Conservation (phyloP, 2,329 filamentous ascomycete genomes). For the Fusarium pseudoanthophilum region DNA sequence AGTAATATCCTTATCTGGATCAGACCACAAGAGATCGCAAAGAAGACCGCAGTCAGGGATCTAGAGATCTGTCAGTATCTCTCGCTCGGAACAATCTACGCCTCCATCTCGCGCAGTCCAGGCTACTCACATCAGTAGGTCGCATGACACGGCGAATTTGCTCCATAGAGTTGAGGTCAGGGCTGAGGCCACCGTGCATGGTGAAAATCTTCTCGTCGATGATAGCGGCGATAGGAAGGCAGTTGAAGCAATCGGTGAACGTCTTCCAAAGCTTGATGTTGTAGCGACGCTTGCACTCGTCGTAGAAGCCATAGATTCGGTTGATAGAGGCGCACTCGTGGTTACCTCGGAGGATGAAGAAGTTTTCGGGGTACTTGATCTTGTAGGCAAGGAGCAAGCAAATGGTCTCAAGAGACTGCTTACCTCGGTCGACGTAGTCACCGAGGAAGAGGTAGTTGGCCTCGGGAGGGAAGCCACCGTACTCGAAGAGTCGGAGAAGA, state of each 20-base stretch:
- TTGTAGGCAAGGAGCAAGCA: constrained; percentile 97
- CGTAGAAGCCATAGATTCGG: constrained; percentile 99
- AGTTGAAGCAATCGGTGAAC: constrained; percentile 99
- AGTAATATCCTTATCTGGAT: constrained; percentile 98
- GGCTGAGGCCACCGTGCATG: constrained; percentile 98
- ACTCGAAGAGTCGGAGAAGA: constrained; percentile 95
- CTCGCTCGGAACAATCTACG: constrained; percentile 4
- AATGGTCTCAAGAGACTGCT: constrained; percentile 99
- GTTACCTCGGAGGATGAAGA: constrained; percentile 98
- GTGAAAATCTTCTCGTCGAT: constrained; percentile 99
- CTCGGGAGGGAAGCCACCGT: constrained; percentile 96
- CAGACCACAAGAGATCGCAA: constrained; percentile 97
- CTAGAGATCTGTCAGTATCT: constrained; percentile 58
- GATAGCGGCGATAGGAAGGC: constrained; percentile 95
- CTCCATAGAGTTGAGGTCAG: constrained; percentile 99
- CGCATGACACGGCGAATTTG: constrained; percentile 99
- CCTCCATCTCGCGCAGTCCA: constrained; percentile 21
- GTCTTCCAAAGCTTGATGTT: constrained; percentile 99
- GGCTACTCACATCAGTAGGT: constrained; percentile 88
- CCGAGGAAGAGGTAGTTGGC: constrained; percentile 99
- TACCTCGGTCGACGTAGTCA: constrained; percentile 98
- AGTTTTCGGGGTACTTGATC: constrained; percentile 99
- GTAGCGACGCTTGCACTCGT: constrained; percentile 98
- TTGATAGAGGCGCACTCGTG: constrained; percentile 99
- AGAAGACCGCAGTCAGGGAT: constrained; percentile 98